Percentiles rank a stretch among this genome's conserved stretches.
Evolutionary conservation across 2,329 filamentous ascomycete species (phyloP).

Genomic region (Apiospora koreana): DNA sequence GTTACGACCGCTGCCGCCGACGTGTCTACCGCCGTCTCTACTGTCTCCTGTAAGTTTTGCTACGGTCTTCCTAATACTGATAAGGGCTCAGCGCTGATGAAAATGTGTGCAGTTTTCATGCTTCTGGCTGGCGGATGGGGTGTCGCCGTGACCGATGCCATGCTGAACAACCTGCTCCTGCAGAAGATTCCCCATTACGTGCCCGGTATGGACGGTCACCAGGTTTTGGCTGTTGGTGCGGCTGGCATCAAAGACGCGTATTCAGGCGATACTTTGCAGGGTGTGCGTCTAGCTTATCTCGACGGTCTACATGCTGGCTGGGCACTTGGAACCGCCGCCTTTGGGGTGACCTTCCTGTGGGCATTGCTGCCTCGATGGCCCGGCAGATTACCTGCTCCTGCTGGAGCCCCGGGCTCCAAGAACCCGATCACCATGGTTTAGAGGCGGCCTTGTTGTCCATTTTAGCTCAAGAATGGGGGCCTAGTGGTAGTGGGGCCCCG

Average conservation of each 20-base stretch:
- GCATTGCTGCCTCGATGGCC: not conserved
- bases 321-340: not conserved
- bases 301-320: constrained; percentile 34
- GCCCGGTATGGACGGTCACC: constrained; percentile 34
- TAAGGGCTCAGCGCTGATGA: not conserved
- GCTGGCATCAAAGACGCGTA: constrained; percentile 35
- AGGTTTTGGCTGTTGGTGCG: constrained; percentile 37
- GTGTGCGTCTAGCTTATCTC: constrained; percentile 44
- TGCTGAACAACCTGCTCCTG: constrained; percentile 52
- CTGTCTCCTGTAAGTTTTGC: not conserved
- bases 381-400: constrained; percentile 24
- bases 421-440: too few relatives aligned
- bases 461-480: too few relatives aligned
- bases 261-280: constrained; percentile 30
- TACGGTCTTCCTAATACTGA: too few relatives aligned
- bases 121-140: constrained; percentile 48
- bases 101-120: constrained; percentile 34
- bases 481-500: too few relatives aligned
- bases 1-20: constrained; percentile 16
- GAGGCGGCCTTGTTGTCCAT: too few relatives aligned
- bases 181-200: constrained; percentile 35
- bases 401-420: constrained; percentile 24
- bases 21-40: constrained; percentile 5
- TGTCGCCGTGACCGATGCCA: constrained; percentile 50
- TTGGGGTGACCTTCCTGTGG: not conserved